Conservation (phyloP, 352 stramenopile species). For the Thraustochytrium striatum region DNA sequence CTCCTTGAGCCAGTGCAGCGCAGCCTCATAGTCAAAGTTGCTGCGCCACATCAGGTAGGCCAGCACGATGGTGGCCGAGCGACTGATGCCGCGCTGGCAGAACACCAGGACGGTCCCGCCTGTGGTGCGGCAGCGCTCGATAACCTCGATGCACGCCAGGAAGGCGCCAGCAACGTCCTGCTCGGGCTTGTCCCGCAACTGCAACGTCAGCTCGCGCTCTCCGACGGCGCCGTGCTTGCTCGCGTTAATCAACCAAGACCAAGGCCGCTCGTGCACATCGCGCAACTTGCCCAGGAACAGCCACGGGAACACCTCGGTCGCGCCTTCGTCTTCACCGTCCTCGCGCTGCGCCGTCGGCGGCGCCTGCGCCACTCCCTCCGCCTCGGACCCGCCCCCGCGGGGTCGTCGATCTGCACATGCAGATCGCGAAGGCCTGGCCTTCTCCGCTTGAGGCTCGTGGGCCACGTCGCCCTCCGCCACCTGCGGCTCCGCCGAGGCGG, state of each 20-base stretch:
- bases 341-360: no score
- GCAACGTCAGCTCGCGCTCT: conserved; percentile 20
- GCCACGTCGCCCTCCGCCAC: no score
- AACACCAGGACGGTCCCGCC: conserved; percentile 25
- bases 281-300: background rate
- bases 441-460: no score
- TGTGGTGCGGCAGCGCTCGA: background rate
- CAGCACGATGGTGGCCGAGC: conserved; percentile 39
- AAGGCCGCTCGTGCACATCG: background rate
- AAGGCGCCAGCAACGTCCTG: conserved; percentile 25
- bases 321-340: no score
- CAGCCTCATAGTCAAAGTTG: background rate
- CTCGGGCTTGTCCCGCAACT: conserved; percentile 29
- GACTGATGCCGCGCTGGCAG: conserved; percentile 41
- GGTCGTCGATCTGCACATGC: no score
- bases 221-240: no score
- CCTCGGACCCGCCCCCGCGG: no score
- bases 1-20: conserved; percentile 36
- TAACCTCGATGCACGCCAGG: conserved; percentile 8
- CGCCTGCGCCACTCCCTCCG: no score
- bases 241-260: no score
- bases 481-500: no score
- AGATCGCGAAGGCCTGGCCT: no score
- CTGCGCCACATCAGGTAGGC: conserved; percentile 41
- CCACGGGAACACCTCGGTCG: background rate